phyloP scores from a whole-genome alignment of 2,329 filamentous ascomycete species.

The Talaromyces sp. region DNA sequence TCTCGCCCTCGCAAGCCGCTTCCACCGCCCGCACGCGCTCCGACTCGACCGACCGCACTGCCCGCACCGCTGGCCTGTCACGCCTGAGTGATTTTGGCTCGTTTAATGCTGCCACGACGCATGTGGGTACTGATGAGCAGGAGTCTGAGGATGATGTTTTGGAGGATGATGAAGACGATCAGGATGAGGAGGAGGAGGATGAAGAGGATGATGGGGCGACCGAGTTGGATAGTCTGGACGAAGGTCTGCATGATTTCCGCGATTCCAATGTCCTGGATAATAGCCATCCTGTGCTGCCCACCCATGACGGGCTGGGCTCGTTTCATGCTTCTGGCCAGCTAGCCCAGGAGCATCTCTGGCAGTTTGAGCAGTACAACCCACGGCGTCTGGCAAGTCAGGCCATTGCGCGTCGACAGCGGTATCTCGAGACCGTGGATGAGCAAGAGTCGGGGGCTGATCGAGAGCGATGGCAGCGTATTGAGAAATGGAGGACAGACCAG shows the following conservation, averaged over 20 bases:
- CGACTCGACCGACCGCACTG: slow-evolving; percentile 58
- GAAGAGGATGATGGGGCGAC: slow-evolving; percentile 49
- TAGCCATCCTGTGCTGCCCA: slow-evolving; percentile 65
- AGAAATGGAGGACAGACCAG: slow-evolving; percentile 87
- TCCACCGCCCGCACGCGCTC: slow-evolving; percentile 64
- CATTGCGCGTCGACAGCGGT: slow-evolving; percentile 47
- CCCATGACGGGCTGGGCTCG: slow-evolving; percentile 84
- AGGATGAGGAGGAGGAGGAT: slow-evolving; percentile 37
- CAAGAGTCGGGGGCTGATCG: slow-evolving; percentile 56
- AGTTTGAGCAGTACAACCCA: slow-evolving; percentile 81
- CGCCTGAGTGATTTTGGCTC: slow-evolving; percentile 76
- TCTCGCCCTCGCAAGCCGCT: slow-evolving; percentile 65
- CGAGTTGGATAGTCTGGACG: slow-evolving; percentile 89
- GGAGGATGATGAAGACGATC: slow-evolving; percentile 40
- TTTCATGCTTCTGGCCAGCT: slow-evolving; percentile 61
- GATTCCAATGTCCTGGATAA: slow-evolving; percentile 52
- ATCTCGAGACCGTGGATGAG: slow-evolving; percentile 51
- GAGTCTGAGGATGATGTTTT: slow-evolving; percentile 41
- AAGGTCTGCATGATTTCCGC: slow-evolving; percentile 82
- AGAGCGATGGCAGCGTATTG: slow-evolving; percentile 77
- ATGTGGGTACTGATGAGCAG: slow-evolving; percentile 41
- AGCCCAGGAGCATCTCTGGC: slow-evolving; percentile 79
- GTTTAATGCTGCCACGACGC: slow-evolving; percentile 55
- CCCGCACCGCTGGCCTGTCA: slow-evolving; percentile 58
- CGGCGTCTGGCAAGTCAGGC: slow-evolving; percentile 49